Evolutionary conservation across 1,139 yeast species (phyloP).

Genomic region (Geotrichum cucujoidarum): DNA sequence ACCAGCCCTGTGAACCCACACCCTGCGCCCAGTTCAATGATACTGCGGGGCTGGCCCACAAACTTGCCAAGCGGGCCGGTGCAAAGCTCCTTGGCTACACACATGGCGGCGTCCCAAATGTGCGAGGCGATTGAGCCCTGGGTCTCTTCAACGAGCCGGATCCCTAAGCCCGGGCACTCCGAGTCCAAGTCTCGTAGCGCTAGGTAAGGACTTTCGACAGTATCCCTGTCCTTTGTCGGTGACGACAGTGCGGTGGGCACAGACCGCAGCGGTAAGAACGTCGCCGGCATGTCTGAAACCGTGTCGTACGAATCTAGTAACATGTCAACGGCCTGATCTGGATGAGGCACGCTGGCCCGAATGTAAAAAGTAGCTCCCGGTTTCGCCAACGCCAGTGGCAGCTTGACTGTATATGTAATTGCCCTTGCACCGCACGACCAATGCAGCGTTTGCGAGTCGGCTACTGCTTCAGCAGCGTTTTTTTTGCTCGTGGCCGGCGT

Average conservation of each 20-base stretch:
- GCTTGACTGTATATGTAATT: slow-evolving; percentile 6
- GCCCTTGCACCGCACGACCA: slow-evolving; percentile 19
- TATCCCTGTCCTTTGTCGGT: slow-evolving; percentile 6
- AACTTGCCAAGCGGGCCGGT: slow-evolving; percentile 13
- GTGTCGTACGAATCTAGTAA: slow-evolving; percentile 15
- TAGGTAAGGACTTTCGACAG: slow-evolving; percentile 12
- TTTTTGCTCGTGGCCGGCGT: background rate
- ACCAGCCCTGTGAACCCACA: slow-evolving; percentile 32
- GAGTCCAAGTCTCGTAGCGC: slow-evolving; percentile 15
- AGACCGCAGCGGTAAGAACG: slow-evolving; percentile 13
- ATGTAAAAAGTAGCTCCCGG: slow-evolving; percentile 4
- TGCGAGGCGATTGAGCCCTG: slow-evolving; percentile 31
- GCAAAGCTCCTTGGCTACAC: slow-evolving; percentile 19
- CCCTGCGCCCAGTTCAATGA: slow-evolving; percentile 33
- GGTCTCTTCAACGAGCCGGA: slow-evolving; percentile 25
- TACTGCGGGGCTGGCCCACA: slow-evolving; percentile 14
- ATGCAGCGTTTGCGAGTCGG: slow-evolving; percentile 6
- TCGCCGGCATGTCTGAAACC: background rate
- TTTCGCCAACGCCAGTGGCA: slow-evolving; percentile 1
- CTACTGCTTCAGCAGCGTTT: slow-evolving; percentile 6
- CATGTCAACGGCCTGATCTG: slow-evolving; percentile 12
- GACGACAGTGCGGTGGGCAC: slow-evolving; percentile 7
- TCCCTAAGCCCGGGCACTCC: slow-evolving; percentile 15
- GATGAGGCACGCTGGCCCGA: slow-evolving; percentile 15
- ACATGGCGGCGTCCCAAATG: slow-evolving; percentile 30